Evolutionary conservation across 176 grass and related monocot genomes (phyloP).

Genomic region (Oryza meyeriana): DNA sequence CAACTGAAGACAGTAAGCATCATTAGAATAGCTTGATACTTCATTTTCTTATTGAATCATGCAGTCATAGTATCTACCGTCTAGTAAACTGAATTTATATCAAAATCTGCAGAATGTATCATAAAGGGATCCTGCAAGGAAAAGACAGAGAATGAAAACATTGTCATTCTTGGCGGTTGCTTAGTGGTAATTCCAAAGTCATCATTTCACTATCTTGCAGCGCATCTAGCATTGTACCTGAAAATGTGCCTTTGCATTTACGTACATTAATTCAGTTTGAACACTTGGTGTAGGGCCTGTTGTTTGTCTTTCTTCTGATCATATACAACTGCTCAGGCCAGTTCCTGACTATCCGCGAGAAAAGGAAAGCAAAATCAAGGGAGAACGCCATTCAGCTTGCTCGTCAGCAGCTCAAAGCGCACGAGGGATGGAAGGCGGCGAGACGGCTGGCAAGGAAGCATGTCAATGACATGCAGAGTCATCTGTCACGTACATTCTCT

Average conservation of each 20-base stretch:
- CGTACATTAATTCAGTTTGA: background rate
- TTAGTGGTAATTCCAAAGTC: constrained; percentile 54
- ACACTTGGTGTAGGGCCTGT: constrained; percentile 43
- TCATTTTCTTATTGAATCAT: background rate
- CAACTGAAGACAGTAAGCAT: constrained; percentile 53
- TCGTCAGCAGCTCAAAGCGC: constrained; percentile 63
- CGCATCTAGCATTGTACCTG: background rate
- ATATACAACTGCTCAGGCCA: constrained; percentile 92
- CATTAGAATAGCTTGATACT: background rate
- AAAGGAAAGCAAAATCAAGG: constrained; percentile 70
- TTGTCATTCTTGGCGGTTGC: constrained; percentile 45
- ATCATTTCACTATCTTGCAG: background rate
- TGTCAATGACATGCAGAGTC: constrained; percentile 38
- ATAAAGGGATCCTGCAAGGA: constrained; percentile 42
- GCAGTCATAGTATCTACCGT: background rate
- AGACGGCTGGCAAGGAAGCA: constrained; percentile 64
- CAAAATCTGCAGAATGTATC: constrained; percentile 68
- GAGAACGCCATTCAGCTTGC: constrained; percentile 66
- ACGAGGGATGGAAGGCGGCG: constrained; percentile 65
- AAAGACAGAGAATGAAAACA: constrained; percentile 37
- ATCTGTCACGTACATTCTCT: constrained; percentile 64
- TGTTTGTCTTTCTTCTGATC: constrained; percentile 60
- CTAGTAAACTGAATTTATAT: background rate
- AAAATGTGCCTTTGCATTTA: background rate
- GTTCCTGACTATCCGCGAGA: constrained; percentile 60